A percentile compares a stretch with the other conserved stretches of the same genome.
Conservation (phyloP, 2,329 filamentous ascomycete genomes). For the Neofusicoccum sp. region DNA sequence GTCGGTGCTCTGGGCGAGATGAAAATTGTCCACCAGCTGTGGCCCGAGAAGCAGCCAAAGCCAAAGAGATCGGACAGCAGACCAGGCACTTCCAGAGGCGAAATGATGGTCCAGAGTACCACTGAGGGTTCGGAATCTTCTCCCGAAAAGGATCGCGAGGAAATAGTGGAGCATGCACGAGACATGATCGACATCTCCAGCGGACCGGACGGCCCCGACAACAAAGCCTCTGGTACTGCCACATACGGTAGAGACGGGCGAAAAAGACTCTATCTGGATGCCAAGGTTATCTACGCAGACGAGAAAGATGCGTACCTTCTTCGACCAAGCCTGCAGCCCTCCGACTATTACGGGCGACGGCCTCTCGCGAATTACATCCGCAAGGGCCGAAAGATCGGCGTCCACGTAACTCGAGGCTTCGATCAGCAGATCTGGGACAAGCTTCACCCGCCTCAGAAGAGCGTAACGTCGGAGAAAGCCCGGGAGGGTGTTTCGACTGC, state of each 20-base stretch:
- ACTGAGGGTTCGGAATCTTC: background rate
- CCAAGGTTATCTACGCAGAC: constrained; percentile 86
- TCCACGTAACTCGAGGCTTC: constrained; percentile 88
- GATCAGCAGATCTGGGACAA: constrained; percentile 73
- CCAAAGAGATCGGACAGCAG: constrained; percentile 51
- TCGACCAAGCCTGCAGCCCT: constrained; percentile 81
- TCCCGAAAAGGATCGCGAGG: constrained; percentile 43
- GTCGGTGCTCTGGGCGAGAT: constrained; percentile 87
- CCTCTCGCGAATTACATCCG: constrained; percentile 78
- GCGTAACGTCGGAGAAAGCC: constrained; percentile 41
- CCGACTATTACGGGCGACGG: constrained; percentile 76
- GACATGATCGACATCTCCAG: constrained; percentile 50
- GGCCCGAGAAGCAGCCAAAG: constrained; percentile 64
- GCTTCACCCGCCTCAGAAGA: constrained; percentile 57
- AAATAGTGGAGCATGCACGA: constrained; percentile 44
- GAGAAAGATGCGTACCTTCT: constrained; percentile 75
- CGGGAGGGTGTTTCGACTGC: constrained; percentile 46
- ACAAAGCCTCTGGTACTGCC: constrained; percentile 47
- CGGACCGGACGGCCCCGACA: constrained; percentile 45
- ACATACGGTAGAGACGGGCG: constrained; percentile 44
- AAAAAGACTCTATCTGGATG: constrained; percentile 64
- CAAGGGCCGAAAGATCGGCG: constrained; percentile 77
- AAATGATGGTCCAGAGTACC: constrained; percentile 21
- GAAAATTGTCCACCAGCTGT: constrained; percentile 81
- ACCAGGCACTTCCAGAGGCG: constrained; percentile 37